Evolutionary conservation across 805 yeast genomes (phyloP), one percentile per base, ranked within the genome.

Genomic region (Pichia gijzeniarum): DNA sequence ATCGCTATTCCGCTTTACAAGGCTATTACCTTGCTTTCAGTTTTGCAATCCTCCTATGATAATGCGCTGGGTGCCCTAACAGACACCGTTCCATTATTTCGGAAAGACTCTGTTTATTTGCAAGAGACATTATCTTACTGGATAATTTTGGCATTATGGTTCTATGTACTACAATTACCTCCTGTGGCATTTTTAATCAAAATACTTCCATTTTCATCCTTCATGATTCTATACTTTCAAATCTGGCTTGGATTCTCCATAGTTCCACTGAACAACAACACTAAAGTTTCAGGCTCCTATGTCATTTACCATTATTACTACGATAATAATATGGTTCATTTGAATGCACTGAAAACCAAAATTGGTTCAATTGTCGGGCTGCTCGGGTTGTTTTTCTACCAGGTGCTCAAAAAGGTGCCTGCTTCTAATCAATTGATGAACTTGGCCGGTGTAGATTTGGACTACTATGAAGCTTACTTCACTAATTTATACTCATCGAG

Each of bases 181-280:
- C 31, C 56, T 3, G 53, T 59, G 17, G 62, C 73, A 9, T 66
- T 76, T 18, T 42, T 85, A n/a, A 56, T 71, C 35, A 57, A 63
- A 28, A 51, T 73, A 33, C 48, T 82, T 16, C 91, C 93, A 2
- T 73, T 84, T 40, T 77, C 72, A 53, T 60, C 74, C 4, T 54
- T 82, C 1, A 36, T 72, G 31, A 70, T 73, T 45, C 56, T 81
- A 3, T 70, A 69, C 22, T 56, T 77, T 35, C 71, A 77, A 28
- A 56, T 74, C 12, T 84, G 90, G 90, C 67, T 86, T 39, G 74
- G 82, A 5, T 63, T 75, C 27, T 77, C 79, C 6, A 54, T 71
- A 49, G 53, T 66, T 21, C 43, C 54, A 3, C 9, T 38, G 17
- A 28, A 16, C 10, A 34, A 40, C 17, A 30, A 5, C 28, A 25